phyloP scores from a whole-genome alignment of 805 yeast species.

The Lachancea dasiensis region DNA sequence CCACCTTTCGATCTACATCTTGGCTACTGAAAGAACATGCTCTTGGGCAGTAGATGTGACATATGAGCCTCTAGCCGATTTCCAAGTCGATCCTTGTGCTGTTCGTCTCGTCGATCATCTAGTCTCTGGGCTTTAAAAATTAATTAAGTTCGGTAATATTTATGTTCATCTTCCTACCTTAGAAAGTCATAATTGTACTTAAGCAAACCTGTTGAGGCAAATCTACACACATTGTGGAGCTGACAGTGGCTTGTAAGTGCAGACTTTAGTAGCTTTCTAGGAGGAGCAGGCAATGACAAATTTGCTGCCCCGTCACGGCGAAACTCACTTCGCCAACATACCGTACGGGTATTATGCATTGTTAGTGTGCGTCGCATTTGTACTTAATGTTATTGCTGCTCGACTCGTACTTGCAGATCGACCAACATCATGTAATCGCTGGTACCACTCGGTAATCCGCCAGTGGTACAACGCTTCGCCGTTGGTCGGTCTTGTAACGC shows the following conservation, averaged over 20 bases:
- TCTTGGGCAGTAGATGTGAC: too few species aligned
- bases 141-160: too few species aligned
- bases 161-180: too few species aligned
- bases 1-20: too few species aligned
- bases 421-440: neutral
- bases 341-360: constrained; percentile 55
- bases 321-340: constrained; percentile 50
- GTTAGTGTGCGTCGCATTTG: constrained; percentile 37
- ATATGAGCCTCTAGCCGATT: neutral
- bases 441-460: neutral
- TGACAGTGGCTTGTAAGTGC: too few species aligned
- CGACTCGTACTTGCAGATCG: constrained; percentile 14
- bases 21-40: too few species aligned
- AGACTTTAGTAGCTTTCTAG: too few species aligned
- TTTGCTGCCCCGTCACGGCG: constrained; percentile 40
- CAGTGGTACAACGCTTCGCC: constrained; percentile 30
- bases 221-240: too few species aligned
- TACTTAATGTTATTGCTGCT: constrained; percentile 32
- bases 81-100: too few species aligned
- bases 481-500: constrained; percentile 31
- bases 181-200: too few species aligned
- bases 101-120: constrained; percentile 1
- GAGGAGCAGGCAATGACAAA: constrained; percentile 2
- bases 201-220: too few species aligned
- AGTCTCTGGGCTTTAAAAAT: too few species aligned